phyloP scores from a whole-genome alignment of 169 alveolate species.

The Amoebophrya sp. region DNA sequence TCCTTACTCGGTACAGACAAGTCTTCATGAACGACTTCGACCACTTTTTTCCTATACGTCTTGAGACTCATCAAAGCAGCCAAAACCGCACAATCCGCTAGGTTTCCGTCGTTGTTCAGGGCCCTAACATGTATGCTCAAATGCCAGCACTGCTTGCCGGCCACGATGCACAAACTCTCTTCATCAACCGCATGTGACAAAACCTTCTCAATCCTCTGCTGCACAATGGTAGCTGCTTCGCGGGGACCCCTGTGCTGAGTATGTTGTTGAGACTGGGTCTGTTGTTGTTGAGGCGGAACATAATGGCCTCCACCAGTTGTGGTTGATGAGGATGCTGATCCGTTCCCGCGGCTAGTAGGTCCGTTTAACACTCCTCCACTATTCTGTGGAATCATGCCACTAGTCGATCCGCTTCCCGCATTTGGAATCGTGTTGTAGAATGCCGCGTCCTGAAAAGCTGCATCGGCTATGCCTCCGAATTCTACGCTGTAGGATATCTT shows the following conservation, averaged over 20 bases:
- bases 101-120: not conserved
- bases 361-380: no score
- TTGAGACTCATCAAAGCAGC: not conserved
- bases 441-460: not conserved
- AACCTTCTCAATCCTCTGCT: not conserved
- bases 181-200: not conserved
- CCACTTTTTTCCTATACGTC: not conserved
- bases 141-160: not conserved
- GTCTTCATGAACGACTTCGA: not conserved
- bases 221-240: no score
- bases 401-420: not conserved
- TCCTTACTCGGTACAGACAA: not conserved
- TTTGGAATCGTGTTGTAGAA: not conserved
- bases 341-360: no score
- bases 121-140: not conserved
- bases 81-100: not conserved
- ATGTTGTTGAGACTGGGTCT: not conserved
- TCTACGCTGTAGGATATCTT: not conserved
- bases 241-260: no score
- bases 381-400: no score
- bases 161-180: not conserved
- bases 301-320: no score
- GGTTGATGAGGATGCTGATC: no score
- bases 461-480: not conserved
- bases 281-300: not conserved